Percentiles rank a stretch among this genome's conserved stretches.
Evolutionary conservation across 2,329 filamentous ascomycete genomes (phyloP).

Genomic region (Sarocladium brachiariae): DNA sequence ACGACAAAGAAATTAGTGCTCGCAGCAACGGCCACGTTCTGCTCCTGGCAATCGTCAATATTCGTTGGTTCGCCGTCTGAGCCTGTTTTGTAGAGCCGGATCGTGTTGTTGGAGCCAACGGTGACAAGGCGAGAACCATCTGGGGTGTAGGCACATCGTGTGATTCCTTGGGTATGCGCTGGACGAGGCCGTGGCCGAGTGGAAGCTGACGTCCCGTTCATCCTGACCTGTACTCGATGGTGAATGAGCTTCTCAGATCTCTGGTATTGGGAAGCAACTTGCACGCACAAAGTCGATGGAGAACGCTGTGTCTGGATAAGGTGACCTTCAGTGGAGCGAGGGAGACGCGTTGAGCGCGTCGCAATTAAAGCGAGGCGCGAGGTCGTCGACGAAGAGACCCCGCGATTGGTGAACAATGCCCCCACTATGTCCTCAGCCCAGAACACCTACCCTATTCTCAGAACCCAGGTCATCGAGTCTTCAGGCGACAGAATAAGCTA

Average conservation of each 20-base stretch:
- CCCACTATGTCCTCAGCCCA: constrained; percentile 4
- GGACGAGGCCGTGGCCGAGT: constrained; percentile 54
- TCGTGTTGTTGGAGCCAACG: constrained; percentile 86
- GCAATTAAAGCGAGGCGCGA: constrained; percentile 26
- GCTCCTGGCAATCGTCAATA: constrained; percentile 84
- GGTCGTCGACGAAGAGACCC: constrained; percentile 16
- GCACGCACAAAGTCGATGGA: neutral
- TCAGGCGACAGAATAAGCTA: neutral
- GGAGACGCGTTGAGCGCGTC: constrained; percentile 25
- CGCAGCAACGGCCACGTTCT: constrained; percentile 72
- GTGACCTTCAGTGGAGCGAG: constrained; percentile 1
- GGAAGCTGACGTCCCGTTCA: constrained; percentile 21
- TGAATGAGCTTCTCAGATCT: neutral
- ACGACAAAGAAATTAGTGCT: constrained; percentile 78
- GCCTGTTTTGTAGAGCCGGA: constrained; percentile 85
- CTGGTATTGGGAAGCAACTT: neutral
- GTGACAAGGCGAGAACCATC: constrained; percentile 83
- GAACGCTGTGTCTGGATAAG: neutral
- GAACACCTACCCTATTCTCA: constrained; percentile 9
- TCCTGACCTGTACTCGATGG: constrained; percentile 19
- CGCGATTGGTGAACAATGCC: constrained; percentile 14
- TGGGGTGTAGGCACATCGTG: constrained; percentile 82
- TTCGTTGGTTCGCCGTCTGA: constrained; percentile 89
- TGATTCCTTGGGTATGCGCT: constrained; percentile 78
- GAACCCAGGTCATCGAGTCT: neutral